These are phyloP conservation scores for Colletotrichum viniferum DNA, from an alignment of 2,329 filamentous ascomycete genomes.

Conservation along the genomic window DNA sequence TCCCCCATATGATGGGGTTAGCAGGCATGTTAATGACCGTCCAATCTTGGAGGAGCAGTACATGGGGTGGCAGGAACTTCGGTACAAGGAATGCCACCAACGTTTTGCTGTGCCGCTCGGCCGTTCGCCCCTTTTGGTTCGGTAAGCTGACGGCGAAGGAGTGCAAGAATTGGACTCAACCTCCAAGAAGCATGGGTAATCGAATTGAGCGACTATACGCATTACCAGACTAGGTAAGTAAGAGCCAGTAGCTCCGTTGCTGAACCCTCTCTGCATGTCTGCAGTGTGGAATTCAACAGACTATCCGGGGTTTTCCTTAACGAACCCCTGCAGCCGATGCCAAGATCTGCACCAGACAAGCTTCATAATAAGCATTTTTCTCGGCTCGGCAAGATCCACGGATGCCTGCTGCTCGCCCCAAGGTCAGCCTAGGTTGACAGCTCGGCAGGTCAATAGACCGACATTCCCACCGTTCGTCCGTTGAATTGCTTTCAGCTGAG, in stretches of 20 bases:
- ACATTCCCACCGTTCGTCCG: not conserved
- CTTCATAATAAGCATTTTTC: not conserved
- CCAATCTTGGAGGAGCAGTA: not conserved
- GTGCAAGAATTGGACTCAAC: not conserved
- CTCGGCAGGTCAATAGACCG: not conserved
- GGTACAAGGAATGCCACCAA: not conserved
- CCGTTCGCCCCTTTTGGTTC: not conserved
- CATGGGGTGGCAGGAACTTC: not conserved
- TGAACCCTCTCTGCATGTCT: not conserved
- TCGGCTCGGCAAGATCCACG: not conserved
- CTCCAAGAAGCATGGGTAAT: not conserved
- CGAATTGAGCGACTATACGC: not conserved
- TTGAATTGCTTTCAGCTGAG: fast-evolving
- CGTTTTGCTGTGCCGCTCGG: not conserved
- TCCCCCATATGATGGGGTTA: not conserved
- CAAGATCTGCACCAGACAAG: not conserved
- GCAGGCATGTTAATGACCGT: not conserved
- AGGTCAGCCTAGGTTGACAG: not conserved
- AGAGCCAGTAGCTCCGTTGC: not conserved
- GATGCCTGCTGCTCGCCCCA: not conserved
- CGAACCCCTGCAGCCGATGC: not conserved
- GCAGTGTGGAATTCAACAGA: not conserved
- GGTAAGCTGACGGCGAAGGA: not conserved
- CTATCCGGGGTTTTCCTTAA: not conserved
- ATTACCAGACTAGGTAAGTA: not conserved